These are phyloP conservation scores for Metarhizium rileyi DNA, from an alignment of 2,329 filamentous ascomycete genomes.

Conservation along the genomic window DNA sequence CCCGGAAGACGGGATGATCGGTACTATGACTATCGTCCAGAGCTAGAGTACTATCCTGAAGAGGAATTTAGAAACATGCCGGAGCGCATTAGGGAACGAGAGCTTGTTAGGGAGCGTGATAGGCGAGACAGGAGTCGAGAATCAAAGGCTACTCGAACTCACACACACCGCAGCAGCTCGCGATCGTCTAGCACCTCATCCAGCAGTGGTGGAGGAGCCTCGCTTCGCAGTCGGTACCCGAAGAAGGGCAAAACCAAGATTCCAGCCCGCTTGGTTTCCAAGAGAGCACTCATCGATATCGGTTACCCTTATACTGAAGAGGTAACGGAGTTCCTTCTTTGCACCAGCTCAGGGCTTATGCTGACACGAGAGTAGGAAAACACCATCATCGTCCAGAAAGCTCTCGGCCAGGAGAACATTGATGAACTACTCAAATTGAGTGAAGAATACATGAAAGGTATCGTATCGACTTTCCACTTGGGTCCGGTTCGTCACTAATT, in stretches of 20 bases:
- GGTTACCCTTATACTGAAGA: slow-evolving; percentile 84
- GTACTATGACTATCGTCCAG: slow-evolving; percentile 56
- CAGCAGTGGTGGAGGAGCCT: slow-evolving; percentile 39
- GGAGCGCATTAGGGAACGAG: slow-evolving; percentile 51
- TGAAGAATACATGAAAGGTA: slow-evolving; percentile 61
- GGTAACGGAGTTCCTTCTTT: slow-evolving; percentile 36
- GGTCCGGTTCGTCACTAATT: slow-evolving; percentile 2
- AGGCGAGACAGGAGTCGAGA: slow-evolving; percentile 31
- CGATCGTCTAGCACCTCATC: slow-evolving; percentile 36
- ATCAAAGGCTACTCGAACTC: slow-evolving; percentile 30
- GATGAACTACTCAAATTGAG: slow-evolving; percentile 80
- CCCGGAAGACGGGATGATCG: slow-evolving; percentile 46
- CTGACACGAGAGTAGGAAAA: slow-evolving; percentile 49
- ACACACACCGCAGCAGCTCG: slow-evolving; percentile 30
- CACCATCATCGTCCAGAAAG: slow-evolving; percentile 71
- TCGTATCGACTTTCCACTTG: slow-evolving; percentile 1
- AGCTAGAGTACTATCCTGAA: slow-evolving; percentile 59
- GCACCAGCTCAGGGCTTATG: neutral
- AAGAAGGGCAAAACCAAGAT: slow-evolving; percentile 87
- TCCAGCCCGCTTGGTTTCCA: slow-evolving; percentile 69
- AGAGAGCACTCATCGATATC: slow-evolving; percentile 70
- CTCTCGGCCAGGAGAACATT: slow-evolving; percentile 82
- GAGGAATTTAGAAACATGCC: slow-evolving; percentile 59
- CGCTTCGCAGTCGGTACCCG: slow-evolving; percentile 54
- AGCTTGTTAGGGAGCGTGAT: slow-evolving; percentile 41